Percentiles rank a stretch among this genome's conserved stretches.
These are phyloP conservation scores for Anaeramoeba flamelloides DNA, from an alignment of 78 protist species.

Conservation along the genomic window DNA sequence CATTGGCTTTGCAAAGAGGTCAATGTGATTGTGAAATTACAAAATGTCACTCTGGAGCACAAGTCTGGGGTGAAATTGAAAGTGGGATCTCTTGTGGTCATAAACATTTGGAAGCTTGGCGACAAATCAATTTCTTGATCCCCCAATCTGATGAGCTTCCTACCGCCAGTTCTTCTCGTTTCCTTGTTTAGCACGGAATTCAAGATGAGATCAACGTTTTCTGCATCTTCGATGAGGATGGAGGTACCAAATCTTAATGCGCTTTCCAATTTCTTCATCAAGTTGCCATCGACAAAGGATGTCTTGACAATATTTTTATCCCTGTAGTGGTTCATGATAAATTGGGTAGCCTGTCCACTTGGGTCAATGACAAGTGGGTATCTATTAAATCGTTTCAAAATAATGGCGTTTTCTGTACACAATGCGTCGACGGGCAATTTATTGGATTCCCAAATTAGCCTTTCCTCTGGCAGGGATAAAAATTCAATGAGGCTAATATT, in stretches of 20 bases:
- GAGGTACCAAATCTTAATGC: slow-evolving; percentile 48
- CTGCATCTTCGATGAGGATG: slow-evolving; percentile 85
- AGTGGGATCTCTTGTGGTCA: slow-evolving; percentile 69
- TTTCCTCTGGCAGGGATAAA: slow-evolving; percentile 49
- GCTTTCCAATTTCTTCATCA: slow-evolving; percentile 31
- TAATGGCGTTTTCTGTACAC: slow-evolving; percentile 83
- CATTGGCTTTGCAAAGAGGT: slow-evolving; percentile 48
- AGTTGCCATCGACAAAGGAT: slow-evolving; percentile 12
- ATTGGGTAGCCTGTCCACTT: slow-evolving; percentile 71
- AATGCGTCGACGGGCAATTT: slow-evolving; percentile 80
- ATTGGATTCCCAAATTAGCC: slow-evolving; percentile 46
- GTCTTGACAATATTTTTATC: slow-evolving; percentile 26
- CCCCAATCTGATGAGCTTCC: slow-evolving; percentile 67
- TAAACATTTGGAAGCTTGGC: slow-evolving; percentile 73
- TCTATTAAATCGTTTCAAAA: slow-evolving; percentile 71
- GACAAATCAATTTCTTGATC: slow-evolving; percentile 81
- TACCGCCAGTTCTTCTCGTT: slow-evolving; percentile 59
- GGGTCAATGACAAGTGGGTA: slow-evolving; percentile 95
- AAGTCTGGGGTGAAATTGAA: slow-evolving; percentile 73
- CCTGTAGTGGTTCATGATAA: slow-evolving; percentile 44
- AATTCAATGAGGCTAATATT: slow-evolving; percentile 50
- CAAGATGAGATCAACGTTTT: slow-evolving; percentile 80
- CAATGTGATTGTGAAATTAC: slow-evolving; percentile 81
- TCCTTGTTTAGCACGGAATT: slow-evolving; percentile 86
- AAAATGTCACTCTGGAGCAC: slow-evolving; percentile 75